A percentile compares a stretch with the other conserved stretches of the same genome.
phyloP scores from a whole-genome alignment of 371 early-diverging fungal species.

The Syncephalastrum racemosum region DNA sequence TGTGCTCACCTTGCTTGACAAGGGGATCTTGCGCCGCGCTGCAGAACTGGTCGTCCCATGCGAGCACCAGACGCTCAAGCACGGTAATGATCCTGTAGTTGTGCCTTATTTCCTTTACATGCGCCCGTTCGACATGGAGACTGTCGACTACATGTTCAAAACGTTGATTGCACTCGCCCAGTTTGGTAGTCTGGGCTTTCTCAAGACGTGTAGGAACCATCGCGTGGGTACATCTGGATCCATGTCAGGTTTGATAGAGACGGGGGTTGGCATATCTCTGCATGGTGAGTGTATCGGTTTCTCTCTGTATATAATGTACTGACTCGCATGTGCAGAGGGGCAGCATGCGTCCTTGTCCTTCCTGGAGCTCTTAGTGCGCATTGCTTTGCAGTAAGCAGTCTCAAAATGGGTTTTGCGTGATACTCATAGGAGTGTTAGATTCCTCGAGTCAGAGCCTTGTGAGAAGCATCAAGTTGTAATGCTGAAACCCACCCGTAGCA shows the following conservation, averaged over 20 bases:
- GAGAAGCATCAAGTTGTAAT: constrained; percentile 24
- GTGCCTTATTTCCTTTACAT: constrained; percentile 46
- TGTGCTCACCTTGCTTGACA: constrained; percentile 53
- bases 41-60: constrained; percentile 43
- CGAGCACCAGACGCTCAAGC: constrained; percentile 34
- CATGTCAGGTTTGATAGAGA: constrained; percentile 20
- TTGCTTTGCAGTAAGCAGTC: constrained; percentile 13
- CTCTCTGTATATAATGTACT: not conserved
- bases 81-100: constrained; percentile 10
- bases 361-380: constrained; percentile 40
- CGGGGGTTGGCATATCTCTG: constrained; percentile 16
- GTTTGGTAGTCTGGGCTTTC: constrained; percentile 58
- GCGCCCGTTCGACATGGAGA: constrained; percentile 66
- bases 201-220: constrained; percentile 51
- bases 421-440: constrained; percentile 25
- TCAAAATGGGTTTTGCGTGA: not conserved
- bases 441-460: constrained; percentile 36
- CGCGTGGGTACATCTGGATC: constrained; percentile 23
- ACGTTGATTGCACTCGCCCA: constrained; percentile 52
- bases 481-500: constrained; percentile 34
- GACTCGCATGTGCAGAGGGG: not conserved
- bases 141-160: constrained; percentile 66
- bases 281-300: constrained; percentile 4
- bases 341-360: constrained; percentile 21
- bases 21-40: constrained; percentile 44